Evolutionary conservation across 176 grass and related monocot species (phyloP).

Genomic region (Metroxylon sagu): DNA sequence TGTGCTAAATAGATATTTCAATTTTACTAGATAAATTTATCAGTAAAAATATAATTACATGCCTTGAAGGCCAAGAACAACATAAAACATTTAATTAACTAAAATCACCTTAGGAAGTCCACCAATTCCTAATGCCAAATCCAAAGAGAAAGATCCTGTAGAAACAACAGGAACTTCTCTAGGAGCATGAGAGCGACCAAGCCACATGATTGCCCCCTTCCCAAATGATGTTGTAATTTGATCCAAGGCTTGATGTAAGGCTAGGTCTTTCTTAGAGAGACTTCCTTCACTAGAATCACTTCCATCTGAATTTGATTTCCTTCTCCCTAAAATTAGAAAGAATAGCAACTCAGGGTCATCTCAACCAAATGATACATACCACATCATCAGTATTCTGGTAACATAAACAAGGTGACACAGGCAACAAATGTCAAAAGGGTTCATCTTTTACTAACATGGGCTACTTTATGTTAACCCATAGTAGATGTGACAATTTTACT

Average conservation of each 20-base stretch:
- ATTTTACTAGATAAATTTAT: no score
- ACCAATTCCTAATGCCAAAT: conserved; percentile 78
- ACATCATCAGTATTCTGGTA: no score
- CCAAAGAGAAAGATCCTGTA: conserved; percentile 80
- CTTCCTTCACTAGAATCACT: conserved; percentile 61
- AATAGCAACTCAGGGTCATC: conserved; percentile 4
- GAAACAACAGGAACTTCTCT: conserved; percentile 82
- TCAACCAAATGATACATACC: background rate
- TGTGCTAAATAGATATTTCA: no score
- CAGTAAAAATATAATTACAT: no score
- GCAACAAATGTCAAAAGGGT: no score
- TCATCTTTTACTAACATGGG: no score
- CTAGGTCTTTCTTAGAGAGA: conserved; percentile 81
- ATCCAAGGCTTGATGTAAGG: conserved; percentile 91
- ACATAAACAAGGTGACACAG: no score
- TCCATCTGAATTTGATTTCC: conserved; percentile 52
- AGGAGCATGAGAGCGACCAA: conserved; percentile 64
- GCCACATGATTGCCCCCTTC: conserved; percentile 96
- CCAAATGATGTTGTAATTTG: conserved; percentile 84
- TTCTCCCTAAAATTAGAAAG: conserved; percentile 47
- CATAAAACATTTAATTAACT: no score
- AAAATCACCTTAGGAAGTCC: conserved; percentile 78
- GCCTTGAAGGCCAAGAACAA: no score
- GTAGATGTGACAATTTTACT: no score
- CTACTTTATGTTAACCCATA: no score